phyloP scores from a whole-genome alignment of 2,329 filamentous ascomycete species.

The Ceratocystis variospora region DNA sequence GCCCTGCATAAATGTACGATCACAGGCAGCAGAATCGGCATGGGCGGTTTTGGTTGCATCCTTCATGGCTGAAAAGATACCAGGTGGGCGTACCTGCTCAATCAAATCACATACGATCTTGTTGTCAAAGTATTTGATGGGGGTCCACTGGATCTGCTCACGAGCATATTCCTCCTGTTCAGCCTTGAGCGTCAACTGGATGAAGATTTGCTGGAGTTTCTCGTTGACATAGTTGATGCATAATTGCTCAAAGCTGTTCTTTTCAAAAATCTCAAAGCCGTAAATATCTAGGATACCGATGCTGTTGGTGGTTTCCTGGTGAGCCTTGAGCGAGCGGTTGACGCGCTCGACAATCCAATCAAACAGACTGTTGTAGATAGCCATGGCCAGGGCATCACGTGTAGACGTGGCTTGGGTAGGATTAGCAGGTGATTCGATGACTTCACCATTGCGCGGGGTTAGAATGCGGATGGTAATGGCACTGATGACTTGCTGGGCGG shows the following conservation, averaged over 20 bases:
- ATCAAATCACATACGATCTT: conserved; percentile 97
- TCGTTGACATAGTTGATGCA: conserved; percentile 99
- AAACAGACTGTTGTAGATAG: conserved; percentile 94
- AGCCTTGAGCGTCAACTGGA: conserved; percentile 87
- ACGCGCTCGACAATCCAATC: conserved; percentile 95
- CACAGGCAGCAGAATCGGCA: conserved; percentile 83
- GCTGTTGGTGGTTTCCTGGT: conserved; percentile 61
- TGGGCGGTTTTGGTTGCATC: conserved; percentile 98
- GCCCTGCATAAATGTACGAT: conserved; percentile 88
- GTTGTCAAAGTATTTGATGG: conserved; percentile 99
- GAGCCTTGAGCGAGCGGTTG: conserved; percentile 73
- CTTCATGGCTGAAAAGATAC: conserved; percentile 90
- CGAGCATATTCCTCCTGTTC: conserved; percentile 95
- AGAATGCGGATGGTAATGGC: conserved; percentile 83
- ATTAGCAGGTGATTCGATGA: conserved; percentile 68
- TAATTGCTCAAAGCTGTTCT: conserved; percentile 96
- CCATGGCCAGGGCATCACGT: conserved; percentile 81
- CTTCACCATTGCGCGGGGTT: conserved; percentile 50
- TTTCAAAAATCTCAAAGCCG: conserved; percentile 97
- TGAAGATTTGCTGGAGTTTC: conserved; percentile 98
- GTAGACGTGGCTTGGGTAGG: conserved; percentile 73
- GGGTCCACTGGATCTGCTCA: conserved; percentile 96
- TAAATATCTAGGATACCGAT: conserved; percentile 98
- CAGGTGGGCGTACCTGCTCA: conserved; percentile 76
- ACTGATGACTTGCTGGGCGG: conserved; percentile 64